phyloP scores from a whole-genome alignment of 352 stramenopile species.

The Phytophthora macrochlamydospora region DNA sequence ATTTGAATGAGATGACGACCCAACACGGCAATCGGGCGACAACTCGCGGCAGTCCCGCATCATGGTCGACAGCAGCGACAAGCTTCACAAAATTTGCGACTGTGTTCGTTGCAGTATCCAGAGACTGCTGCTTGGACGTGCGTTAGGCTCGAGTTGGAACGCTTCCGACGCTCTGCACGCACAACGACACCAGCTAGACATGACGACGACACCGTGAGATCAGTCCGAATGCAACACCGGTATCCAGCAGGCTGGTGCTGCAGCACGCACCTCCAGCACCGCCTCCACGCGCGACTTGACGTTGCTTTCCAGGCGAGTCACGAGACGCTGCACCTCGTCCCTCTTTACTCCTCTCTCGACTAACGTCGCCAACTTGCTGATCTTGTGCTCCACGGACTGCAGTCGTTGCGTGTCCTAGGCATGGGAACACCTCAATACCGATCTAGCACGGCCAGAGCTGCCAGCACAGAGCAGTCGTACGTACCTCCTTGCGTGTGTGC shows the following conservation, averaged over 20 bases:
- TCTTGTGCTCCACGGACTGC: slow-evolving; percentile 39
- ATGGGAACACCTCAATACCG: slow-evolving; percentile 7
- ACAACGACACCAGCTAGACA: slow-evolving; percentile 45
- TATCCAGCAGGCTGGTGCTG: not conserved
- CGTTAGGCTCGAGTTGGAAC: not conserved
- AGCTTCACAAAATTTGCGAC: not conserved
- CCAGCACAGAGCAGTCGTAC: not conserved
- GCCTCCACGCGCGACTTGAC: slow-evolving; percentile 58
- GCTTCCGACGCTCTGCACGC: slow-evolving; percentile 30
- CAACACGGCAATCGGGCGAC: not conserved
- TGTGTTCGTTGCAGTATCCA: not conserved
- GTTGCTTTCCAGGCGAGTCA: slow-evolving; percentile 48
- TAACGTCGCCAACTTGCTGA: slow-evolving; percentile 43
- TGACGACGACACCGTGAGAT: not conserved
- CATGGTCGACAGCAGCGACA: not conserved
- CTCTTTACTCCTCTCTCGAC: slow-evolving; percentile 41
- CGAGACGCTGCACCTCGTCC: slow-evolving; percentile 39
- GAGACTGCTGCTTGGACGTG: not conserved
- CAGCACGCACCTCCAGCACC: slow-evolving; percentile 51
- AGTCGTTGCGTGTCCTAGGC: slow-evolving; percentile 36
- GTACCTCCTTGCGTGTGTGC: slow-evolving; percentile 37
- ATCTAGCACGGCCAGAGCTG: not conserved
- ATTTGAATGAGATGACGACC: not conserved
- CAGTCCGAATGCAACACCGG: not conserved
- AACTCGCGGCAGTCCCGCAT: not conserved